Evolutionary conservation across 2,329 filamentous ascomycete species (phyloP).

Genomic region (Penicillium sp.): DNA sequence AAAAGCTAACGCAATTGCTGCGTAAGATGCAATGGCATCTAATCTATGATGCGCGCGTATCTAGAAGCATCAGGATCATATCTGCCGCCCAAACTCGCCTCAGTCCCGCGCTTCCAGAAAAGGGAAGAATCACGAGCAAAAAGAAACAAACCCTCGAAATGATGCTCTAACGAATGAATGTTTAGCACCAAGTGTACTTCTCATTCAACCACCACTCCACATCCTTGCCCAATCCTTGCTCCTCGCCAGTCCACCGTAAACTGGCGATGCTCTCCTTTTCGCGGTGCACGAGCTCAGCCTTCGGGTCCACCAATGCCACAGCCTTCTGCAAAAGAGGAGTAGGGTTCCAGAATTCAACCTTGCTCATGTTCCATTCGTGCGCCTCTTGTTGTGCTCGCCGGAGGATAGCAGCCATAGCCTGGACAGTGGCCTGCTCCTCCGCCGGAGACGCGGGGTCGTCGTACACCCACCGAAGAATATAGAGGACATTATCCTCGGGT

Average conservation of each 20-base stretch:
- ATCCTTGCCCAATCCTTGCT: slow-evolving; percentile 34
- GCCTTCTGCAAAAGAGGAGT: slow-evolving; percentile 50
- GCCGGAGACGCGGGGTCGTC: slow-evolving; percentile 36
- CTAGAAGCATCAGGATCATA: slow-evolving; percentile 16
- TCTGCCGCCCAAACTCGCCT: slow-evolving; percentile 16
- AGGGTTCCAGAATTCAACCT: slow-evolving; percentile 83
- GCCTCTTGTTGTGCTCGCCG: slow-evolving; percentile 68
- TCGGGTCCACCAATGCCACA: slow-evolving; percentile 37
- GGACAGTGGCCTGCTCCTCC: slow-evolving; percentile 50
- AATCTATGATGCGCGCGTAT: slow-evolving; percentile 16
- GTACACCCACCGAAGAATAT: slow-evolving; percentile 43
- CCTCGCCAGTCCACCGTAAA: slow-evolving; percentile 46
- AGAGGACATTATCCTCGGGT: slow-evolving; percentile 37
- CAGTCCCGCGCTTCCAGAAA: slow-evolving; percentile 1
- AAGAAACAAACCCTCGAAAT: slow-evolving; percentile 7
- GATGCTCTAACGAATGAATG: neutral
- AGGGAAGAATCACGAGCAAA: slow-evolving; percentile 1
- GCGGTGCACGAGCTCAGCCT: slow-evolving; percentile 41
- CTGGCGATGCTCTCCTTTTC: slow-evolving; percentile 47
- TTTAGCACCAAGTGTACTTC: slow-evolving; percentile 50
- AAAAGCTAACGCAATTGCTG: slow-evolving; percentile 1
- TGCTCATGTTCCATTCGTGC: slow-evolving; percentile 64
- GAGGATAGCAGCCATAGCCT: slow-evolving; percentile 62
- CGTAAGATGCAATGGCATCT: slow-evolving; percentile 5
- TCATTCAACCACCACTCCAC: slow-evolving; percentile 49